A percentile compares a stretch with the other conserved stretches of the same genome.
phyloP scores from a whole-genome alignment of 2,329 filamentous ascomycete genomes.

The Aspergillus fijiensis region DNA sequence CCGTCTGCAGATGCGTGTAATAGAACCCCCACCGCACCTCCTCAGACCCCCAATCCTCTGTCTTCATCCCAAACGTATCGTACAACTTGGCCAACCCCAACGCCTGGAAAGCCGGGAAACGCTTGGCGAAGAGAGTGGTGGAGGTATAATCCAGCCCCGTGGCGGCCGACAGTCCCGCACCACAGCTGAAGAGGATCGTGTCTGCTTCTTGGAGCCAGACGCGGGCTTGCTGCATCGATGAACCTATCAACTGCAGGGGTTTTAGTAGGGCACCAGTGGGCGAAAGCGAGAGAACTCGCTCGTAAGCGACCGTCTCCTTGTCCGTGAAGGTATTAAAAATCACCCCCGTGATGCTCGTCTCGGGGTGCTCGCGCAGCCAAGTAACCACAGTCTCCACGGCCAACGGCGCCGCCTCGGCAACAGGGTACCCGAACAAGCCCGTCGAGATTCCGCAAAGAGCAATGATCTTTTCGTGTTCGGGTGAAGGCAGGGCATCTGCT shows the following conservation, averaged over 20 bases:
- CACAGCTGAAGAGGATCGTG: constrained; percentile 21
- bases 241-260: background rate
- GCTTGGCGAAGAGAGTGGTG: constrained; percentile 18
- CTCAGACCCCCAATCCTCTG: too few species aligned
- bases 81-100: too few species aligned
- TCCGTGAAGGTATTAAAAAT: constrained; percentile 24
- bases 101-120: too few species aligned
- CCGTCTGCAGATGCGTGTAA: too few species aligned
- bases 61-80: too few species aligned
- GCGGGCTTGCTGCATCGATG: constrained; percentile 7
- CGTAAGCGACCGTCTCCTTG: constrained; percentile 18
- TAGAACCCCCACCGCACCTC: too few species aligned
- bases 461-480: constrained; percentile 19
- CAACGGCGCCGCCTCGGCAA: constrained; percentile 17
- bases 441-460: constrained; percentile 27
- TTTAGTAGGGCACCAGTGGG: background rate
- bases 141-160: constrained; percentile 27
- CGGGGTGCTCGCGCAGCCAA: constrained; percentile 17
- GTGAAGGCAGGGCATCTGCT: constrained; percentile 12
- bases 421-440: constrained; percentile 25
- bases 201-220: constrained; percentile 21
- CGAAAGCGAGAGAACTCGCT: background rate
- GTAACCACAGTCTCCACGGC: constrained; percentile 15
- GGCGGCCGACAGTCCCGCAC: constrained; percentile 24
- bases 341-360: constrained; percentile 20